Conservation (phyloP, 2,329 filamentous ascomycete species). For the Beauveria asiatica region DNA sequence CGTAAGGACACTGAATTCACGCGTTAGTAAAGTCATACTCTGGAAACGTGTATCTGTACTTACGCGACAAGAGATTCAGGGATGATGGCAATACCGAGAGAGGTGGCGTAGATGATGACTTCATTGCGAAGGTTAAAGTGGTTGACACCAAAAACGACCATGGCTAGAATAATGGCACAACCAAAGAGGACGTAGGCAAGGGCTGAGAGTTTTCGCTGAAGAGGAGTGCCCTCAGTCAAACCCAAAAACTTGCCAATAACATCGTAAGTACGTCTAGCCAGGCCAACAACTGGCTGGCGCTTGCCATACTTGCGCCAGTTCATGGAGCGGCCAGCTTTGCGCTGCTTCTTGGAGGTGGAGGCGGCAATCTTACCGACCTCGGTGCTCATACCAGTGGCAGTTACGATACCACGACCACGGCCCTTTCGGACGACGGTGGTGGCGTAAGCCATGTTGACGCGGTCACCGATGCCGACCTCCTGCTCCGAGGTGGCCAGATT, state of each 20-base stretch:
- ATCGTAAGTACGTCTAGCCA: conserved; percentile 38
- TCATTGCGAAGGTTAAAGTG: conserved; percentile 42
- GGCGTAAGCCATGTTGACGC: conserved; percentile 67
- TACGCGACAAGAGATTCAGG: conserved; percentile 56
- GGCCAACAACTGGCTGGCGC: conserved; percentile 38
- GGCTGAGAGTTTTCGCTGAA: conserved; percentile 70
- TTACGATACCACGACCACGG: conserved; percentile 63
- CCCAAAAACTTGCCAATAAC: conserved; percentile 51
- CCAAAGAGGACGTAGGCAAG: conserved; percentile 70
- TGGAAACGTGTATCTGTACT: conserved; percentile 17
- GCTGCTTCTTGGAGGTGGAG: conserved; percentile 42
- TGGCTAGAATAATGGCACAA: conserved; percentile 51
- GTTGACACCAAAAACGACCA: conserved; percentile 51
- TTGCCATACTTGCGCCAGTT: conserved; percentile 46
- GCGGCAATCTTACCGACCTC: conserved; percentile 63
- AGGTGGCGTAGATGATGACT: conserved; percentile 50
- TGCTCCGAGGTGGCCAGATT: conserved; percentile 34
- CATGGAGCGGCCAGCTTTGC: conserved; percentile 46
- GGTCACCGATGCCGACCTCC: conserved; percentile 59
- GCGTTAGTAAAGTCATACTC: conserved; percentile 10
- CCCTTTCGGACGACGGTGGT: conserved; percentile 67
- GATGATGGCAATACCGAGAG: conserved; percentile 53
- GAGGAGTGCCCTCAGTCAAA: conserved; percentile 60
- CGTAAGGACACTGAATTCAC: conserved; percentile 44
- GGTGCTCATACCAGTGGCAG: conserved; percentile 62